These are phyloP conservation scores for Infundibulicybe gibba DNA, from an alignment of 768 basidiomycete genomes.

Conservation along the genomic window DNA sequence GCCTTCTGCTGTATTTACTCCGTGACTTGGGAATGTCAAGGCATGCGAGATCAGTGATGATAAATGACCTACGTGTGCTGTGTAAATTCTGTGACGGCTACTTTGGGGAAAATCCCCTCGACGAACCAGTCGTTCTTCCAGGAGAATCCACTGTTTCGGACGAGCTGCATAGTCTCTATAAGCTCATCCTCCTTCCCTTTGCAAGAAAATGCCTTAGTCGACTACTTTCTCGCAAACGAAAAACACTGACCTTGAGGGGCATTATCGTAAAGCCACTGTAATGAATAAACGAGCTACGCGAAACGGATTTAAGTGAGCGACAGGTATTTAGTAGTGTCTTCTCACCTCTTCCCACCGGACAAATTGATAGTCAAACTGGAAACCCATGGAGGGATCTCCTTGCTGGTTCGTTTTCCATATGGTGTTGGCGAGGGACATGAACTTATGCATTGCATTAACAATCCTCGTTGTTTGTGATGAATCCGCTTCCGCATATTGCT, in stretches of 20 bases:
- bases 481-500: slow-evolving; percentile 44
- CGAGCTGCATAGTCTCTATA: slow-evolving; percentile 38
- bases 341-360: slow-evolving; percentile 40
- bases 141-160: slow-evolving; percentile 31
- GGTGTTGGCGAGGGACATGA: slow-evolving; percentile 27
- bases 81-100: slow-evolving; percentile 20
- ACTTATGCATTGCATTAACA: slow-evolving; percentile 33
- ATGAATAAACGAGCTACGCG: slow-evolving; percentile 26
- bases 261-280: slow-evolving; percentile 39
- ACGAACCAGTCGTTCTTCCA: slow-evolving; percentile 41
- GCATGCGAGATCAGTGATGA: background rate
- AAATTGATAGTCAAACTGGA: slow-evolving; percentile 38
- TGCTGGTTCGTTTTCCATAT: slow-evolving; percentile 31
- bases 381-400: slow-evolving; percentile 31
- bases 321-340: background rate
- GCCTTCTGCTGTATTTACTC: slow-evolving; percentile 38
- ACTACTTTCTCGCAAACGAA: background rate
- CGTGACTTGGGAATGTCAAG: slow-evolving; percentile 24
- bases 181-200: slow-evolving; percentile 29
- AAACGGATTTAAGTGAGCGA: background rate
- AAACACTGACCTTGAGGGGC: slow-evolving; percentile 27
- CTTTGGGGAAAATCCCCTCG: slow-evolving; percentile 29
- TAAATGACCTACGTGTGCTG: slow-evolving; percentile 26
- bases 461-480: slow-evolving; percentile 30
- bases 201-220: background rate